These are phyloP conservation scores for Fraxinus americana DNA, from an alignment of 257 asterid species.

Conservation along the genomic window DNA sequence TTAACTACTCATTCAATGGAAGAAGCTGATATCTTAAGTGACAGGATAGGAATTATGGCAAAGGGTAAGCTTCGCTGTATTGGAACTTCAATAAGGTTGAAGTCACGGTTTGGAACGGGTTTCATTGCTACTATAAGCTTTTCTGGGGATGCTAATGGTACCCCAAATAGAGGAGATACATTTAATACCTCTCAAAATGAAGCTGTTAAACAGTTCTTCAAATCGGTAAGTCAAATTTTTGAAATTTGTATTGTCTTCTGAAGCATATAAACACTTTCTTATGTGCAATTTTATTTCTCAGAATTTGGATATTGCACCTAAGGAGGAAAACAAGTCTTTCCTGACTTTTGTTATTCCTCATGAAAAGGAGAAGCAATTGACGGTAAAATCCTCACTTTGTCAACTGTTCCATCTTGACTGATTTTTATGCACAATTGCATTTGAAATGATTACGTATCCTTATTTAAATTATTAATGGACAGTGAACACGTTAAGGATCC, in stretches of 20 bases:
- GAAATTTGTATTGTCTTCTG: conserved; percentile 12
- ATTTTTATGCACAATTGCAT: not conserved
- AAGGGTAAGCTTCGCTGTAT: conserved; percentile 97
- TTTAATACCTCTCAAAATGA: conserved; percentile 38
- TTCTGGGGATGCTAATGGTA: conserved; percentile 48
- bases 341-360: conserved; percentile 89
- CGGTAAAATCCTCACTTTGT: conserved; percentile 44
- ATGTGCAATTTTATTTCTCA: conserved; percentile 35
- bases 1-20: conserved; percentile 99
- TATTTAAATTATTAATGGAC: not conserved
- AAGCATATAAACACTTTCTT: not conserved
- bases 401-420: not conserved
- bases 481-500: too few relatives aligned
- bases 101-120: conserved; percentile 89
- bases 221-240: conserved; percentile 51
- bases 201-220: conserved; percentile 78
- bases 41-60: conserved; percentile 93
- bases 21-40: conserved; percentile 92
- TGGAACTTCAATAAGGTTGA: conserved; percentile 94
- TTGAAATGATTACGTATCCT: not conserved
- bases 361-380: conserved; percentile 75
- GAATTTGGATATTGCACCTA: conserved; percentile 72
- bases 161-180: conserved; percentile 47
- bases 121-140: conserved; percentile 84
- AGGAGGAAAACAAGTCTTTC: conserved; percentile 83